phyloP scores from a whole-genome alignment of 805 yeast genomes.

The Komagataella populi region DNA sequence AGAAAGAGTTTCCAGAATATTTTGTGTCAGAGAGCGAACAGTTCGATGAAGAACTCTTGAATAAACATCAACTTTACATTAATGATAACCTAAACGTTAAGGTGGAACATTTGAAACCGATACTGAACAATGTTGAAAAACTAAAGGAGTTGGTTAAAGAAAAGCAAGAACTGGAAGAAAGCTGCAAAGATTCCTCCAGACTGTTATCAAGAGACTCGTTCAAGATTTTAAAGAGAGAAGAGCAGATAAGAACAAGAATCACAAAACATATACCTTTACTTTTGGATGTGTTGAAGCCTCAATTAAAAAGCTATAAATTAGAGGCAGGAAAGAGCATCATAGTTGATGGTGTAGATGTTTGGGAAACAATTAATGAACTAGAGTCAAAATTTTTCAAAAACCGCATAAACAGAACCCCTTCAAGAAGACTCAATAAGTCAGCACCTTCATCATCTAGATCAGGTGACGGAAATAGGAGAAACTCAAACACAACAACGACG shows the following conservation, averaged over 20 bases:
- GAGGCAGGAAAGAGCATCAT: constrained; percentile 19
- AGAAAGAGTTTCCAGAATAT: constrained; percentile 25
- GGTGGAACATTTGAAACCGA: constrained; percentile 34
- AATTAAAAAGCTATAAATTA: constrained; percentile 34
- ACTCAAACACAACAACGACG: background rate
- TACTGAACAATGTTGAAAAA: constrained; percentile 41
- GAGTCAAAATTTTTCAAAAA: constrained; percentile 9
- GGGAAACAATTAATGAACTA: background rate
- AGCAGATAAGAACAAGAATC: constrained; percentile 55
- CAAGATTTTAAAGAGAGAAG: constrained; percentile 68
- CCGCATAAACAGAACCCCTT: constrained; percentile 12
- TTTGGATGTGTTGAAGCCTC: constrained; percentile 32
- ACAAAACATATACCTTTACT: constrained; percentile 57
- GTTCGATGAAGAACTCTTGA: constrained; percentile 47
- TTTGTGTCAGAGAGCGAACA: constrained; percentile 21
- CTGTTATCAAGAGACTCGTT: constrained; percentile 65
- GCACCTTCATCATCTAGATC: background rate
- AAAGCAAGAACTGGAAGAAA: constrained; percentile 46
- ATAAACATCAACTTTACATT: constrained; percentile 53
- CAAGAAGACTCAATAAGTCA: background rate
- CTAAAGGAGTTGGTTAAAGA: constrained; percentile 45
- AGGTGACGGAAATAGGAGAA: constrained; percentile 4
- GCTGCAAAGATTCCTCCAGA: constrained; percentile 72
- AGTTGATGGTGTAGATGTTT: constrained; percentile 24
- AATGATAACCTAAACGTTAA: constrained; percentile 29